Percentiles rank a stretch among this genome's conserved stretches.
Conservation (phyloP, 2,329 filamentous ascomycete species). For the Cadophora gregata region DNA sequence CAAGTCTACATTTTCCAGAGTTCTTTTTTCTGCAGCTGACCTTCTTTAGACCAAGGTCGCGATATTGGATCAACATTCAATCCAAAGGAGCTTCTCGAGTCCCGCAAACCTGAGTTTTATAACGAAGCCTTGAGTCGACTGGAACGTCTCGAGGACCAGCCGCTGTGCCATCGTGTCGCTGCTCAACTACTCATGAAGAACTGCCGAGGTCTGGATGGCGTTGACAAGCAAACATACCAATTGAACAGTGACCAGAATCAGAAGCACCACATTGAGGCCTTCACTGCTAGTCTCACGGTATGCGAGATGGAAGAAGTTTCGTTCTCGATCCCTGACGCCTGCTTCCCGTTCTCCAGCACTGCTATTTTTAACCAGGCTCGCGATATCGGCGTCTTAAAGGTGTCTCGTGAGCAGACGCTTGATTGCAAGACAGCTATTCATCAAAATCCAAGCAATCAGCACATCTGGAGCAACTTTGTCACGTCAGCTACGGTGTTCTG, state of each 20-base stretch:
- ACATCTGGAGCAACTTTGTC: conserved; percentile 66
- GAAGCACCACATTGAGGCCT: conserved; percentile 58
- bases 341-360: conserved; percentile 50
- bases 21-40: neutral
- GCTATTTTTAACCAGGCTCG: conserved; percentile 46
- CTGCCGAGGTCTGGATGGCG: conserved; percentile 41
- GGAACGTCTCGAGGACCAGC: conserved; percentile 42
- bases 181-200: conserved; percentile 45
- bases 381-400: conserved; percentile 48
- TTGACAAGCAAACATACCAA: conserved; percentile 39
- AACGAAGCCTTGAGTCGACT: conserved; percentile 43
- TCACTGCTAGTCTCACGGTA: conserved; percentile 65
- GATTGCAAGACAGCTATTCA: conserved; percentile 60
- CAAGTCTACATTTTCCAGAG: neutral
- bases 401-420: conserved; percentile 46
- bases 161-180: conserved; percentile 44
- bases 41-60: neutral
- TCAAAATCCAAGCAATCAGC: conserved; percentile 64
- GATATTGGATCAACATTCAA: conserved; percentile 25
- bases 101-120: conserved; percentile 40
- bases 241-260: conserved; percentile 45
- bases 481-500: conserved; percentile 67
- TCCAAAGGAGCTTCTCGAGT: conserved; percentile 33
- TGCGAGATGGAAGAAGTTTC: conserved; percentile 65
- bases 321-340: conserved; percentile 56